Evolutionary conservation across 2,329 filamentous ascomycete species (phyloP).

Genomic region (Colletotrichum tofieldiae): DNA sequence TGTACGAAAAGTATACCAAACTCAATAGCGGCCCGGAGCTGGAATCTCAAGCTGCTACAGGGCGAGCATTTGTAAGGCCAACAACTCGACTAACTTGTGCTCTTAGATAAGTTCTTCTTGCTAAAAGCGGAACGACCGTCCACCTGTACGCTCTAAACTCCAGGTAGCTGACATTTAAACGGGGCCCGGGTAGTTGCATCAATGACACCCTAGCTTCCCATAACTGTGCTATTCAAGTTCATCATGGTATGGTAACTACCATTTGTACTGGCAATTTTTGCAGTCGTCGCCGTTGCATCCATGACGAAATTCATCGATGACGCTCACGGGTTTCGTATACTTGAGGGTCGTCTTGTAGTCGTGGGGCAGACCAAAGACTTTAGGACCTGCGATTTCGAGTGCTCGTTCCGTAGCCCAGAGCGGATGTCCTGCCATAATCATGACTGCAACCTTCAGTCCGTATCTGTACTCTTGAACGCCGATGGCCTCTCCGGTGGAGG

Average conservation of each 20-base stretch:
- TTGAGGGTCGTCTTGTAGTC: conserved; percentile 37
- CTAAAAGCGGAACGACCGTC: too few relatives aligned
- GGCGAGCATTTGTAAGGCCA: too few relatives aligned
- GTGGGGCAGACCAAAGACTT: conserved; percentile 41
- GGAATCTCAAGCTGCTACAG: too few relatives aligned
- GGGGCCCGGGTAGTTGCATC: too few relatives aligned
- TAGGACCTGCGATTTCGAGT: conserved; percentile 46
- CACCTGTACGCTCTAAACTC: too few relatives aligned
- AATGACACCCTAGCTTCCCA: neutral
- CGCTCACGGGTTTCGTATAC: conserved; percentile 41
- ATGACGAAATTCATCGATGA: conserved; percentile 42
- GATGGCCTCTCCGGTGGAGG: conserved; percentile 54
- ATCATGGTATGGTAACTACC: neutral
- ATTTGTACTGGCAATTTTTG: neutral
- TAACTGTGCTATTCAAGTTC: too few relatives aligned
- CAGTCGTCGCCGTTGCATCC: neutral
- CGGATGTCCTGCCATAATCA: conserved; percentile 37
- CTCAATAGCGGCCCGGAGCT: too few relatives aligned
- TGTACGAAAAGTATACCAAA: too few relatives aligned
- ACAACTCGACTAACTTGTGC: too few relatives aligned
- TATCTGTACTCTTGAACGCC: conserved; percentile 56
- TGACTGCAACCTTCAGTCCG: conserved; percentile 47
- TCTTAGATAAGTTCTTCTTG: too few relatives aligned
- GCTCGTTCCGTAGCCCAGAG: conserved; percentile 42
- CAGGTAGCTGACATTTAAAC: too few relatives aligned